These are phyloP conservation scores for Tricholomella constricta DNA, from an alignment of 768 basidiomycete species.

Conservation along the genomic window DNA sequence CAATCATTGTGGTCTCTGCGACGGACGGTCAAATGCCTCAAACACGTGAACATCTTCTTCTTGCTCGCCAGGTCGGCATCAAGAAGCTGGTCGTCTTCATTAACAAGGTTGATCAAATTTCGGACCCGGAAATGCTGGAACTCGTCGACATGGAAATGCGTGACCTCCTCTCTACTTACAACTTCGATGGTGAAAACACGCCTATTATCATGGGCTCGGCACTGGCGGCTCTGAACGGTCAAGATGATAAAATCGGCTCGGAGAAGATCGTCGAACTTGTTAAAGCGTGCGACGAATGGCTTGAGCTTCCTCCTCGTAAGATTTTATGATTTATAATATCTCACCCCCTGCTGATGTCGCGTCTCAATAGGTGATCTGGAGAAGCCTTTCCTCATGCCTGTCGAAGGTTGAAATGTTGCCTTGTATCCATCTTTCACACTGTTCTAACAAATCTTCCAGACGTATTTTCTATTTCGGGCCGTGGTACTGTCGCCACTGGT, in stretches of 20 bases:
- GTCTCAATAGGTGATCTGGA: slow-evolving; percentile 79
- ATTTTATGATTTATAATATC: slow-evolving; percentile 10
- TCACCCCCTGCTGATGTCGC: not conserved
- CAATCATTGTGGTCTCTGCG: slow-evolving; percentile 95
- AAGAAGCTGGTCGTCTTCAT: slow-evolving; percentile 98
- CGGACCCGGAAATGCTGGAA: slow-evolving; percentile 97
- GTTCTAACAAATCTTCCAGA: slow-evolving; percentile 40
- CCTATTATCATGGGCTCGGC: slow-evolving; percentile 99
- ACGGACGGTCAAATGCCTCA: slow-evolving; percentile 99
- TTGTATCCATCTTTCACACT: not conserved
- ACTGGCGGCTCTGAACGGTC: slow-evolving; percentile 89
- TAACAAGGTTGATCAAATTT: slow-evolving; percentile 98
- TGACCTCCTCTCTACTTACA: slow-evolving; percentile 87
- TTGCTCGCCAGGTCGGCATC: slow-evolving; percentile 97
- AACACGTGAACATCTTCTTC: slow-evolving; percentile 95
- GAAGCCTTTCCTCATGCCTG: slow-evolving; percentile 94
- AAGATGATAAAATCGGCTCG: slow-evolving; percentile 76
- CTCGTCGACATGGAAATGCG: slow-evolving; percentile 99
- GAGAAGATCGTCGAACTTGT: slow-evolving; percentile 83
- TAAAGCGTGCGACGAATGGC: slow-evolving; percentile 89
- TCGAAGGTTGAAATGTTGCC: slow-evolving; percentile 64
- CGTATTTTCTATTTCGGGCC: slow-evolving; percentile 96
- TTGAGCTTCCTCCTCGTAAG: slow-evolving; percentile 89
- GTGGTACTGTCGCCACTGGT: slow-evolving; percentile 97
- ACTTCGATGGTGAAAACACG: slow-evolving; percentile 95